Conservation (phyloP, 148 eudicot species). For the Spergularia marina region DNA sequence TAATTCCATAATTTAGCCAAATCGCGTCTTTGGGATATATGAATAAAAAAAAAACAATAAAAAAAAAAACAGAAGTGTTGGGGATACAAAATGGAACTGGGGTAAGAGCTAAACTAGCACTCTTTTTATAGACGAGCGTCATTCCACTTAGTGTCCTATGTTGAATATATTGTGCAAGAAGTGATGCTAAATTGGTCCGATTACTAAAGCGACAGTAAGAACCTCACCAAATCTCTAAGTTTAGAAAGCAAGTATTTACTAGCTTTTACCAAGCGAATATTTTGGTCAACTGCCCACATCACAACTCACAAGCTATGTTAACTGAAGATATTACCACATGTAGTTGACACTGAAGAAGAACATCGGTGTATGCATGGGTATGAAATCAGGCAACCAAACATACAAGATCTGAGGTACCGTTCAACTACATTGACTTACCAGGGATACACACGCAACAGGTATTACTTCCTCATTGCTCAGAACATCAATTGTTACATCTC, state of each 20-base stretch:
- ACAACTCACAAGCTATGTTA: neutral
- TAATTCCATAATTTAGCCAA: no score
- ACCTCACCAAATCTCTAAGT: neutral
- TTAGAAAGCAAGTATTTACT: neutral
- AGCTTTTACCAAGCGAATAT: neutral
- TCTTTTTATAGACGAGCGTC: no score
- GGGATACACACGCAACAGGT: conserved; percentile 72
- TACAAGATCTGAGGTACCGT: neutral
- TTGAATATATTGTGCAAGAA: neutral
- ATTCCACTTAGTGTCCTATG: neutral
- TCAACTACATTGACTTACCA: conserved; percentile 43
- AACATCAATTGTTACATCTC: conserved; percentile 69
- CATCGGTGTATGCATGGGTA: neutral
- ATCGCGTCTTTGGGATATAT: no score
- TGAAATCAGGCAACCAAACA: neutral
- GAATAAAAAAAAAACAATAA: no score
- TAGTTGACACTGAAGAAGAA: neutral
- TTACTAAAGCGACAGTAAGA: neutral
- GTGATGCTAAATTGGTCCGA: neutral
- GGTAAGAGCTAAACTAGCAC: no score
- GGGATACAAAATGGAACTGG: no score
- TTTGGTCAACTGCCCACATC: neutral
- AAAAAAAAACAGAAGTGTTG: no score
- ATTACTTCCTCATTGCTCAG: conserved; percentile 47
- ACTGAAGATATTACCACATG: neutral